Evolutionary conservation across 768 basidiomycete species (phyloP).

Genomic region (Lactarius akahatsu): DNA sequence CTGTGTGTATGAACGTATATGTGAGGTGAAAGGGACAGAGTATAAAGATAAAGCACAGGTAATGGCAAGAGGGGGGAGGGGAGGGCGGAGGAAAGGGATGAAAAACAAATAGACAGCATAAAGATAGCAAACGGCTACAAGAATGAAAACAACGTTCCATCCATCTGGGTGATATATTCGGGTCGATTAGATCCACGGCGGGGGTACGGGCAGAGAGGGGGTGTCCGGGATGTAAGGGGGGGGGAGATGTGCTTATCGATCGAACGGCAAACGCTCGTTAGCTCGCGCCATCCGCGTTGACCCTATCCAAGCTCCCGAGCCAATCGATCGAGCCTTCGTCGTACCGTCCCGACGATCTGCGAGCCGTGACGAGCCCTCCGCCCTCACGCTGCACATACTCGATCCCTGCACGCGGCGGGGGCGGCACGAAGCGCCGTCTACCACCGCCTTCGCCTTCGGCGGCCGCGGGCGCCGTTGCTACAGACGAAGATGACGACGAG

Average conservation of each 20-base stretch:
- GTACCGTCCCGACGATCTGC: slow-evolving; percentile 2
- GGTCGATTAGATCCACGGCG: neutral
- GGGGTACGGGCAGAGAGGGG: too few relatives aligned
- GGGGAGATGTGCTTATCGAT: neutral
- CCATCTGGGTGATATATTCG: neutral
- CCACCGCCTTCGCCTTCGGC: neutral
- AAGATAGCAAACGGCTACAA: slow-evolving; percentile 19
- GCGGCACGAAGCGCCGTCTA: slow-evolving; percentile 16
- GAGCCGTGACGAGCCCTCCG: slow-evolving; percentile 21
- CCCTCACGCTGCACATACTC: slow-evolving; percentile 15
- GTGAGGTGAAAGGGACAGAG: neutral
- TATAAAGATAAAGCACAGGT: slow-evolving; percentile 1
- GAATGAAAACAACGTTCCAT: neutral
- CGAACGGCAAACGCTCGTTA: neutral
- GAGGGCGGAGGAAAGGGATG: neutral
- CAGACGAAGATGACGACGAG: neutral
- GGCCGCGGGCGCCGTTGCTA: neutral
- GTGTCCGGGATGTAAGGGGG: neutral
- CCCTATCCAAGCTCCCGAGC: slow-evolving; percentile 8
- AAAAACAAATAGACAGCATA: slow-evolving; percentile 18
- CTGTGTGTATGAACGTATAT: neutral
- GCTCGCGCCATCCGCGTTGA: neutral
- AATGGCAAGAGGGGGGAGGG: neutral
- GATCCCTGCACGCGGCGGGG: slow-evolving; percentile 14
- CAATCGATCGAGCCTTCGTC: slow-evolving; percentile 7